These are phyloP conservation scores for Flaveria robusta DNA, from an alignment of 129 eudicot genomes.

Conservation along the genomic window DNA sequence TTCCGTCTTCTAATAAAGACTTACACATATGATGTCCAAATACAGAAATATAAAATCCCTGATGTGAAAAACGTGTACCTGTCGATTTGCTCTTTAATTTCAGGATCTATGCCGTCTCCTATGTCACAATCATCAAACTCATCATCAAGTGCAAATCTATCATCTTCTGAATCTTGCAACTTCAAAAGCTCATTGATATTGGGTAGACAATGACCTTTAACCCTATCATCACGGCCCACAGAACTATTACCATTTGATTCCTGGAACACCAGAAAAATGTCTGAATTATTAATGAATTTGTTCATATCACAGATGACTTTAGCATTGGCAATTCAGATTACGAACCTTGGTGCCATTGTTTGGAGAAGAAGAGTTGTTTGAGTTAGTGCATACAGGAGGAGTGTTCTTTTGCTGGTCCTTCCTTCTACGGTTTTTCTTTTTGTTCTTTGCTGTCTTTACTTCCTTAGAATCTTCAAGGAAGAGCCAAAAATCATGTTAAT, in stretches of 20 bases:
- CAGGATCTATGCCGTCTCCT: constrained; percentile 86
- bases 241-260: constrained; percentile 50
- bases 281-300: background rate
- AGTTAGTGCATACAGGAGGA: constrained; percentile 41
- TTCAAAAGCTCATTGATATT: constrained; percentile 39
- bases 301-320: background rate
- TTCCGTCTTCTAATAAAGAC: background rate
- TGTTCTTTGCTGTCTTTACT: constrained; percentile 62
- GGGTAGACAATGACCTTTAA: constrained; percentile 33
- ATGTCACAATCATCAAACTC: constrained; percentile 71
- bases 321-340: constrained; percentile 25
- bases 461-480: constrained; percentile 64
- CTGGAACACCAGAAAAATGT: constrained; percentile 39
- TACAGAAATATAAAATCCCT: background rate
- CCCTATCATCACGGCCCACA: constrained; percentile 34
- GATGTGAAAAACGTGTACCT: constrained; percentile 41
- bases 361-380: constrained; percentile 38
- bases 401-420: constrained; percentile 65
- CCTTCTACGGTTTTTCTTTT: constrained; percentile 75
- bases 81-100: constrained; percentile 70
- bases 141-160: constrained; percentile 51
- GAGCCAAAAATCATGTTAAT: constrained; percentile 5
- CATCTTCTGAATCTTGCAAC: constrained; percentile 48
- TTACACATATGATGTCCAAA: constrained; percentile 1
- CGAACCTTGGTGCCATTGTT: constrained; percentile 42